Base-by-base conservation (phyloP, 2,329 filamentous ascomycete genomes). In the Cladosporium sp. region DNA sequence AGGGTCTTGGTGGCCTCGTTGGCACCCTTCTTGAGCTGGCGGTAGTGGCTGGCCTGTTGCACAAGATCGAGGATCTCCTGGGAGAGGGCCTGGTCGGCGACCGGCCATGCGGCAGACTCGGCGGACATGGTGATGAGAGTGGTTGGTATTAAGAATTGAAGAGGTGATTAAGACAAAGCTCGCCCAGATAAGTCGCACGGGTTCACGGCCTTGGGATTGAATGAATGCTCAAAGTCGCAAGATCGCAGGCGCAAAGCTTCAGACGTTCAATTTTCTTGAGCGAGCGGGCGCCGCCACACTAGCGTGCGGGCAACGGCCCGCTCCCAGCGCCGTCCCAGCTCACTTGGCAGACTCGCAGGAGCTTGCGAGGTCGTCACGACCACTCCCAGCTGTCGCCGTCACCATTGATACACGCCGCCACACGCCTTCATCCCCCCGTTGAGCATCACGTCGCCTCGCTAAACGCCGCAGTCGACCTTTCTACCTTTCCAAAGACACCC, bases 21-120 rank as follows among this genome's bases (percentile, higher is more conserved):
- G 73, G 89, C 90, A 63, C 90, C 90, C 82, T 94, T 95, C 83
- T 94, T 94, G 66, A 92, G 78, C 82, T 94, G 90, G 51, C 70
- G 64, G 64, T 67, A 69, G 78, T 88, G 74, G 42, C 68, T 71
- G 58, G 71, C 86, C 70, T 89, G 87, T 79, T 93, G 89, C 63
- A 92, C 82, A 58, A 74, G 68, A 60, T 79, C 77, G 34, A 79
- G 73, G 58, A 78, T 75, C 65, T 79, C 76, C 61, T 79, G 77
- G 9, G 70, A 67, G 37, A 80, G 71, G 58, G 85, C 83, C 71
- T 72, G 68, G 65, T 79, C 77, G 64, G 76, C 76, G 58, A 75
- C 65, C 19, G 71, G 73, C 70, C 69, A 72, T 36, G 71, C 70
- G 55, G 69, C 69, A 61, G 64, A 66, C 60, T 84, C 82, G 72